phyloP scores from a whole-genome alignment of 805 yeast genomes.

The Blastobotrys americana region DNA sequence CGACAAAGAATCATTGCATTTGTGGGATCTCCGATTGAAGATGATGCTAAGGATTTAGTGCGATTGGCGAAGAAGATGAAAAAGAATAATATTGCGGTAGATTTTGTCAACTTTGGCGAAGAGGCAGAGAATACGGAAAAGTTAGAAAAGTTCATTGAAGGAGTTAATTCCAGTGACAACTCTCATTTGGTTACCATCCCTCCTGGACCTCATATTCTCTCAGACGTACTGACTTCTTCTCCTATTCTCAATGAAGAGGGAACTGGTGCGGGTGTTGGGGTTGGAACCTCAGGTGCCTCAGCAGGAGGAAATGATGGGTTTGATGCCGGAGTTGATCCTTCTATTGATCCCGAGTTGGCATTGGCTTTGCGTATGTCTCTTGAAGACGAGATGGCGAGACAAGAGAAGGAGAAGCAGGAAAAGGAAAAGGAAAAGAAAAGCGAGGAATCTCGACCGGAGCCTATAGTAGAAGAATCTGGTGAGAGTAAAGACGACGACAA shows the following conservation, averaged over 20 bases:
- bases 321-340: constrained; percentile 74
- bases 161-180: constrained; percentile 58
- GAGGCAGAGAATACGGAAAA: constrained; percentile 67
- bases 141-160: constrained; percentile 68
- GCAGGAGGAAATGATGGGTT: constrained; percentile 37
- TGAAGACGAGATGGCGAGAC: constrained; percentile 91
- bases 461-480: background rate
- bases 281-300: constrained; percentile 38
- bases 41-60: constrained; percentile 62
- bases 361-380: constrained; percentile 88
- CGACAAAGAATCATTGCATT: constrained; percentile 84
- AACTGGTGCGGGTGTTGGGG: constrained; percentile 38
- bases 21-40: constrained; percentile 78
- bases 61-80: constrained; percentile 86
- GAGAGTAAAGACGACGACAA: constrained; percentile 5
- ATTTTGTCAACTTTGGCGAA: constrained; percentile 88
- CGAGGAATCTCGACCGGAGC: background rate
- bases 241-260: constrained; percentile 64
- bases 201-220: constrained; percentile 78
- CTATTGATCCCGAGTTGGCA: constrained; percentile 95
- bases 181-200: constrained; percentile 75
- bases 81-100: constrained; percentile 86
- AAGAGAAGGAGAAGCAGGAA: constrained; percentile 46
- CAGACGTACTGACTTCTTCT: constrained; percentile 72
- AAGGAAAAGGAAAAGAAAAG: constrained; percentile 5